Base-by-base conservation (phyloP, 1,284 basidiomycete genomes). In the Mrakiaceae sp. region DNA sequence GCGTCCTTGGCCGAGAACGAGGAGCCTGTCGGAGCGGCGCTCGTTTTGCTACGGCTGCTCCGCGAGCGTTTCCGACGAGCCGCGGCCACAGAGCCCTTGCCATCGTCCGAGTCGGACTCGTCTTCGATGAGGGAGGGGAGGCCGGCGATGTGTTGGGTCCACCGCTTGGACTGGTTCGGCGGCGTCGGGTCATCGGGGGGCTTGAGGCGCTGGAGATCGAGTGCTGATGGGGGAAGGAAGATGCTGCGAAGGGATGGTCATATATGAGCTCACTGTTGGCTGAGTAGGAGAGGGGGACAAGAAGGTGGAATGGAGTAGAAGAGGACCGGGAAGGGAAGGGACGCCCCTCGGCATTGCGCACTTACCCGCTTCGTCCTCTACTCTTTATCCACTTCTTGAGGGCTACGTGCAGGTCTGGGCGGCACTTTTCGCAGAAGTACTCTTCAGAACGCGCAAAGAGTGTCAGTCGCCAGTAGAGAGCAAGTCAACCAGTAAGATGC, bases 341-440 rank as follows among this genome's bases (percentile, higher is more conserved):
- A 39, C 67, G 70, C 70, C 68, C 64, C 42, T 2, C 58, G 49
- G 39, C 8, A 27, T 12, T 40, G 54, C 40, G 40, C 27, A 67
- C 74, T 67, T 64, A 74, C 73, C 70, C 68, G 57, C 74, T 73
- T 40, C 73, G 69, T 9, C 73, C 73, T 58, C 69, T 68, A n/a
- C 61, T 48, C 70, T 71, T 64, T 70, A 77, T 72, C 71, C 73
- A 92, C 85, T 84, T 87, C 72, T 88, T 79, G 66, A 91, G 81
- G 46, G 90, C 85, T 8, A 77, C 76, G 75, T 96, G 93, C 58
- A 89, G 79, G 68, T 93, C 90, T 9, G 96, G 95, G 69, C 84
- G 83, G 77, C 95, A 98, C 71, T 85, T 80, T 78, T 98, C 96
- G 78, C 96, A 98, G 72, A 87, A 95, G 78, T 98, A 82, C 67